These are phyloP conservation scores for Fagus sylvatica DNA, from an alignment of 306 rosid species.

Conservation along the genomic window DNA sequence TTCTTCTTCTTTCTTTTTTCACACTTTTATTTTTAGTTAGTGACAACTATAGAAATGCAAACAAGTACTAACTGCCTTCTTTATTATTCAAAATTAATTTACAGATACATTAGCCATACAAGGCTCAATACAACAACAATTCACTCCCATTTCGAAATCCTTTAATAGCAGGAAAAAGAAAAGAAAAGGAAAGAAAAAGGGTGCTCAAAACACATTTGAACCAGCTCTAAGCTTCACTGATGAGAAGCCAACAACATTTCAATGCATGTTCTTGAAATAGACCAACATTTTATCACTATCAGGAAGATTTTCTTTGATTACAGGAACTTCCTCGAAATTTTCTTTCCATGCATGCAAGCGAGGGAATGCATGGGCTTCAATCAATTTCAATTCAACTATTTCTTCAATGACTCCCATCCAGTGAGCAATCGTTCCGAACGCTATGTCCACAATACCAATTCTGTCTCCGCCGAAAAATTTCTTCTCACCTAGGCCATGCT, in stretches of 20 bases:
- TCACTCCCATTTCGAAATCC: too few species aligned
- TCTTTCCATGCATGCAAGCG: conserved; percentile 26
- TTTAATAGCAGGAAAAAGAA: too few species aligned
- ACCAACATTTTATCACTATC: conserved; percentile 4
- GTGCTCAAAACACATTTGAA: too few species aligned
- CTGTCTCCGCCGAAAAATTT: conserved; percentile 29
- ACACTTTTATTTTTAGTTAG: too few species aligned
- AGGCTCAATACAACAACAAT: too few species aligned
- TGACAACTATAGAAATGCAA: too few species aligned
- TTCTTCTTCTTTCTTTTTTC: too few species aligned
- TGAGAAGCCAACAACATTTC: not conserved
- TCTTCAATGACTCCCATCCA: conserved; percentile 29
- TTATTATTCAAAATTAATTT: too few species aligned
- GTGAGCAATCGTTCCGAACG: conserved; percentile 13
- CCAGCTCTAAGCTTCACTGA: too few species aligned
- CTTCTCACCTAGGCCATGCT: conserved; percentile 9
- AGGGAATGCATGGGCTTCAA: conserved; percentile 22
- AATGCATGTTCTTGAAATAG: not conserved
- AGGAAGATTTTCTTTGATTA: conserved; percentile 29
- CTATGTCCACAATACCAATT: conserved; percentile 33
- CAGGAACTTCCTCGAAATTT: conserved; percentile 23
- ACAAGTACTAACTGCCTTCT: too few species aligned
- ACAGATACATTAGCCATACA: too few species aligned
- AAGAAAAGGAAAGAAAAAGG: too few species aligned
- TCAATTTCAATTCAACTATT: not conserved